Conservation (phyloP, 257 asterid species). For the Ajuga chamaepitys region DNA sequence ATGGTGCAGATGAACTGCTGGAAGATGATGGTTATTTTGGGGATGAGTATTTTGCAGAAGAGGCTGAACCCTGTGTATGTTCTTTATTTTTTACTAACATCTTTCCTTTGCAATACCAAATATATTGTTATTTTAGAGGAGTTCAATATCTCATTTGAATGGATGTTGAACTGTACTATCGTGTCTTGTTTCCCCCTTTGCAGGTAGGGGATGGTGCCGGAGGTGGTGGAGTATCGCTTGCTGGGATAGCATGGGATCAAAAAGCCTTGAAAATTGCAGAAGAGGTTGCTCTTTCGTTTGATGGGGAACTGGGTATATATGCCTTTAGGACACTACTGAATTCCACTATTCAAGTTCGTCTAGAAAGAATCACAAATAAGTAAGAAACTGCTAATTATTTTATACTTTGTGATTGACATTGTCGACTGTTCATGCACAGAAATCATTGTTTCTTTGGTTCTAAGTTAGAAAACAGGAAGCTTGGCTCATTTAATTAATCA, state of each 20-base stretch:
- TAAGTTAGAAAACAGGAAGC: not conserved
- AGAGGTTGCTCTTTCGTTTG: slow-evolving; percentile 63
- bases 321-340: slow-evolving; percentile 70
- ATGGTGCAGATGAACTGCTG: slow-evolving; percentile 39
- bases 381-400: slow-evolving; percentile 25
- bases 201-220: slow-evolving; percentile 90
- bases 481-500: not conserved
- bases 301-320: slow-evolving; percentile 76
- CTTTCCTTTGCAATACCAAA: not conserved
- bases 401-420: not conserved
- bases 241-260: slow-evolving; percentile 78
- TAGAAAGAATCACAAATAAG: slow-evolving; percentile 83
- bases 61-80: slow-evolving; percentile 52
- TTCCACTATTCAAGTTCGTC: slow-evolving; percentile 66
- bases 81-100: not conserved
- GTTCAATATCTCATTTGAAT: not conserved
- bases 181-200: not conserved
- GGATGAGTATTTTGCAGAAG: slow-evolving; percentile 65
- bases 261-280: slow-evolving; percentile 62
- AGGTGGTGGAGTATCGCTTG: slow-evolving; percentile 79
- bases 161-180: not conserved
- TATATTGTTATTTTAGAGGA: not conserved
- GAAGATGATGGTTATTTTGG: slow-evolving; percentile 48
- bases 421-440: not conserved
- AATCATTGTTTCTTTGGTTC: not conserved